Evolutionary conservation across 192 early-diverging fungal genomes (phyloP).

Genomic region (Entomortierella lignicola): DNA sequence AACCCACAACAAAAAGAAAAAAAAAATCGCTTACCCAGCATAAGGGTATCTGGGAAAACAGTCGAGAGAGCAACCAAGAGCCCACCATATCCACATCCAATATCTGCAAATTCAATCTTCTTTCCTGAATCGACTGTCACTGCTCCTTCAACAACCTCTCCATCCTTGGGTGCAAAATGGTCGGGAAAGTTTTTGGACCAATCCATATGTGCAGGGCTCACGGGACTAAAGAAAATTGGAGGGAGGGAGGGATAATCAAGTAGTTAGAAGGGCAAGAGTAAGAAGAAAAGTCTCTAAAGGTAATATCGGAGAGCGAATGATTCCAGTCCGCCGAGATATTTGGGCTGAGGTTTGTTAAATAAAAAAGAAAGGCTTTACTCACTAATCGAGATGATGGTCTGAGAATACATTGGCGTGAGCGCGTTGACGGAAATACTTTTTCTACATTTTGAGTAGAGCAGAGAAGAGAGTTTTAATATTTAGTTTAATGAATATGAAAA

Average conservation of each 20-base stretch:
- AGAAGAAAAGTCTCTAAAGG: no score
- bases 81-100: slow-evolving; percentile 99
- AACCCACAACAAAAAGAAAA: no score
- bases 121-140: slow-evolving; percentile 46
- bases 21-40: slow-evolving; percentile 72
- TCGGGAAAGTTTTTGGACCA: slow-evolving; percentile 92
- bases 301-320: no score
- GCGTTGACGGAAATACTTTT: slow-evolving; percentile 87
- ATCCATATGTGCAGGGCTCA: slow-evolving; percentile 83
- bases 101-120: slow-evolving; percentile 95
- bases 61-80: slow-evolving; percentile 89
- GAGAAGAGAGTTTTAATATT: no score
- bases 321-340: no score
- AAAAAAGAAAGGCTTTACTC: slow-evolving; percentile 16
- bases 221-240: slow-evolving; percentile 72
- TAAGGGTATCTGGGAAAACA: slow-evolving; percentile 90
- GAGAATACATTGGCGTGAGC: slow-evolving; percentile 99
- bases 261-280: no score
- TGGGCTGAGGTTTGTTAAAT: no score
- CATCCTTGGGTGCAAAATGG: slow-evolving; percentile 59
- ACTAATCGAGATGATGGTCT: slow-evolving; percentile 94
- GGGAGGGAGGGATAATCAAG: no score
- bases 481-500: no score
- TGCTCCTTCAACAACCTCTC: slow-evolving; percentile 32
- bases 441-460: no score